phyloP scores from a whole-genome alignment of 352 stramenopile species.

The Saprolegnia diclina region DNA sequence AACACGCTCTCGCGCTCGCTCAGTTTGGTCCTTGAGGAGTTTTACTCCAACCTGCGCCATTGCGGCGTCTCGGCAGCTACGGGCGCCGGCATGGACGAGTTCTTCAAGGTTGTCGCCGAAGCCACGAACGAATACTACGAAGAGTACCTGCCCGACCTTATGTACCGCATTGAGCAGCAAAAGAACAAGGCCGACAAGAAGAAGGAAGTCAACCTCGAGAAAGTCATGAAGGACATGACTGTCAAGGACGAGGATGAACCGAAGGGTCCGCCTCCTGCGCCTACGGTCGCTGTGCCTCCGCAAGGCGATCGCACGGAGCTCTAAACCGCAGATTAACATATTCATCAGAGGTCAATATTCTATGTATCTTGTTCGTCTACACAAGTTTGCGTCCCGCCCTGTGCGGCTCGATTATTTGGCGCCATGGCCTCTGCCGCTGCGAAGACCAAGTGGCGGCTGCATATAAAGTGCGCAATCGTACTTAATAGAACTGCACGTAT shows the following conservation, averaged over 20 bases:
- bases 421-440: too few relatives aligned
- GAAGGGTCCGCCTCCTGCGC: not conserved
- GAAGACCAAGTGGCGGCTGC: too few relatives aligned
- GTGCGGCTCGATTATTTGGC: too few relatives aligned
- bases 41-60: constrained; percentile 92
- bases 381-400: too few relatives aligned
- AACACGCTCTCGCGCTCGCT: constrained; percentile 87
- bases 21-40: constrained; percentile 81
- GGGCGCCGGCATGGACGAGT: constrained; percentile 92
- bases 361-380: too few relatives aligned
- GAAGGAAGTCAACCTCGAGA: constrained; percentile 49
- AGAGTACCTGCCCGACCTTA: constrained; percentile 74
- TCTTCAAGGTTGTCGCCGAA: constrained; percentile 88
- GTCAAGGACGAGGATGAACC: constrained; percentile 37
- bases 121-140: constrained; percentile 84
- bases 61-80: constrained; percentile 94
- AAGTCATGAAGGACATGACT: constrained; percentile 80
- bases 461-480: not conserved
- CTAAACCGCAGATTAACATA: not conserved
- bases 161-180: constrained; percentile 58
- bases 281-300: not conserved
- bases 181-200: constrained; percentile 43
- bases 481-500: not conserved
- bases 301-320: constrained; percentile 26
- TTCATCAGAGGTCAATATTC: not conserved